These are phyloP conservation scores for Trametes gibbosa DNA, from an alignment of 768 basidiomycete species.

Conservation along the genomic window DNA sequence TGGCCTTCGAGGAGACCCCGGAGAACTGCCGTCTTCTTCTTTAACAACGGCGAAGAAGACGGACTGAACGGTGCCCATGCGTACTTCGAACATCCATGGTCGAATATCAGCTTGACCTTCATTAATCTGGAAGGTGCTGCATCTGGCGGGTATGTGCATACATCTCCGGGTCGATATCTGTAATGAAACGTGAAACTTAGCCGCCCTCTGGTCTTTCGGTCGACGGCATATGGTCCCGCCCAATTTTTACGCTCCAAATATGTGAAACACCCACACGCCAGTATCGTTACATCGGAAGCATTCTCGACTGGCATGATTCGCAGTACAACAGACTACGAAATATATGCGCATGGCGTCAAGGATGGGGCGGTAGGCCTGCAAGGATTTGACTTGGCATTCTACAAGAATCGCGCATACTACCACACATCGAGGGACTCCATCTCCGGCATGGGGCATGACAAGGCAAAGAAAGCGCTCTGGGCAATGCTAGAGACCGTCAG, in stretches of 20 bases:
- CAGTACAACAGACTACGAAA: conserved; percentile 70
- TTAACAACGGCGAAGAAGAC: conserved; percentile 87
- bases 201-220: conserved; percentile 74
- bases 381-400: conserved; percentile 80
- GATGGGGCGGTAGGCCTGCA: conserved; percentile 44
- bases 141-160: conserved; percentile 59
- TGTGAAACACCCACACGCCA: conserved; percentile 70
- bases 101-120: conserved; percentile 60
- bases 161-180: background rate
- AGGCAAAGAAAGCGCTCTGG: conserved; percentile 62
- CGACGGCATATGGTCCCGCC: conserved; percentile 57
- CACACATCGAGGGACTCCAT: conserved; percentile 76
- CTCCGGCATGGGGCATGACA: conserved; percentile 47
- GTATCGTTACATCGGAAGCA: conserved; percentile 64
- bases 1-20: conserved; percentile 40
- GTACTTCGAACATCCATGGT: conserved; percentile 72
- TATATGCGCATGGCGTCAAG: conserved; percentile 49
- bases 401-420: conserved; percentile 68
- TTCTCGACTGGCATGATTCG: conserved; percentile 65
- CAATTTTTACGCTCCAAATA: conserved; percentile 40
- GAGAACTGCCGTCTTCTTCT: conserved; percentile 73
- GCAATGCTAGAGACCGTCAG: conserved; percentile 70
- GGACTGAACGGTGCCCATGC: conserved; percentile 69
- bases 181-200: conserved; percentile 32
- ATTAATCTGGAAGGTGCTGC: conserved; percentile 83